A percentile compares a stretch with the other conserved stretches of the same genome.
These are phyloP conservation scores for Exophiala alcalophila DNA, from an alignment of 2,329 filamentous ascomycete genomes.

Conservation along the genomic window DNA sequence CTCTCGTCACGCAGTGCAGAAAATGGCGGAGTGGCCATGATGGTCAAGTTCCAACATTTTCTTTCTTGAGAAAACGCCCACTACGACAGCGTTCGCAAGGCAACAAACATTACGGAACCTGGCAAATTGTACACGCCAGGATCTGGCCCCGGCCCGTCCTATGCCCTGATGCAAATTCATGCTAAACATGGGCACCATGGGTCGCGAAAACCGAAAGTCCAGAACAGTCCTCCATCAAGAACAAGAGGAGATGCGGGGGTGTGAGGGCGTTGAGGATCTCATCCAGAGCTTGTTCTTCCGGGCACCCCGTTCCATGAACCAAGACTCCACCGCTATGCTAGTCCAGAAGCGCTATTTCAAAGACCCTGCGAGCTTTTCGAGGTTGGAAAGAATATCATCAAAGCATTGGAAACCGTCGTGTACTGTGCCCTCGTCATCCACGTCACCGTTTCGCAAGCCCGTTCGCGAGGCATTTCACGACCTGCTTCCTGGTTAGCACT, in stretches of 20 bases:
- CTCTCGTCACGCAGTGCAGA: background rate
- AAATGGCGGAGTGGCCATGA: background rate
- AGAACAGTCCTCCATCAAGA: background rate
- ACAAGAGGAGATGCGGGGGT: too few relatives aligned
- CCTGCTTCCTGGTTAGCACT: too few relatives aligned
- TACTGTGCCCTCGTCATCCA: background rate
- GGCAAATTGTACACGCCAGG: background rate
- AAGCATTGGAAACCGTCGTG: slow-evolving; percentile 10
- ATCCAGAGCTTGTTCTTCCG: too few relatives aligned
- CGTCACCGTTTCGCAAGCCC: slow-evolving; percentile 19
- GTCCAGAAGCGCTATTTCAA: slow-evolving; percentile 9
- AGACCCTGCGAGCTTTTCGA: background rate
- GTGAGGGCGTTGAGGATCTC: too few relatives aligned
- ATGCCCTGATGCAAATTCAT: too few relatives aligned
- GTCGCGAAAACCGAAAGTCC: background rate
- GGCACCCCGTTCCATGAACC: slow-evolving; percentile 1
- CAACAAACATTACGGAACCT: background rate
- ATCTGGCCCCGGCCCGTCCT: too few relatives aligned
- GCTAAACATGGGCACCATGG: too few relatives aligned
- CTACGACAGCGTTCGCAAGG: background rate
- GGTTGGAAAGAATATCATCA: slow-evolving; percentile 5
- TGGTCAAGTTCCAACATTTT: background rate
- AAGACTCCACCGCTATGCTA: slow-evolving; percentile 25
- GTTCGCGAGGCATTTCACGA: slow-evolving; percentile 20
- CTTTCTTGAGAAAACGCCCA: too few relatives aligned